Conservation (phyloP, 2,329 filamentous ascomycete genomes). For the Penicillium decumbens region DNA sequence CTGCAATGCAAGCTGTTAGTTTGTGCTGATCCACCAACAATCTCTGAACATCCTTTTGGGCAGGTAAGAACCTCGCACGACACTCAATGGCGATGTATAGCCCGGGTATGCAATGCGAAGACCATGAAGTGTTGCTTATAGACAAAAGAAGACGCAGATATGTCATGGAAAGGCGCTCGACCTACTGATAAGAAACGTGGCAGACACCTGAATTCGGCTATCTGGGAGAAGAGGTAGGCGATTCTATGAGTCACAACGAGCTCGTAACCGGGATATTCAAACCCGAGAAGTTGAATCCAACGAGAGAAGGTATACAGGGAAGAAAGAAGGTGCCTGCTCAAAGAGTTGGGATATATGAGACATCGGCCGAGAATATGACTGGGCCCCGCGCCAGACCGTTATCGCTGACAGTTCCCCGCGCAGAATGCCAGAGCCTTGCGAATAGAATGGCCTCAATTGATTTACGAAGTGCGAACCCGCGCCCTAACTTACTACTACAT, state of each 20-base stretch:
- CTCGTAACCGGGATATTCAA: neutral
- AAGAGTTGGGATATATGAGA: constrained; percentile 6
- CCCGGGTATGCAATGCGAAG: neutral
- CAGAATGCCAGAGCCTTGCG: constrained; percentile 5
- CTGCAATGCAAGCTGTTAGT: neutral
- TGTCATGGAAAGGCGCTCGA: constrained; percentile 4
- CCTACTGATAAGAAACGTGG: constrained; percentile 13
- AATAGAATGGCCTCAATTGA: neutral
- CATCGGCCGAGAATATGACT: constrained; percentile 12
- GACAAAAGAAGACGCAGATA: neutral
- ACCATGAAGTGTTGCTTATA: neutral
- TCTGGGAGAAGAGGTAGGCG: neutral
- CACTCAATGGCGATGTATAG: neutral
- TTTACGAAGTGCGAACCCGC: neutral
- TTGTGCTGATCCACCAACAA: neutral
- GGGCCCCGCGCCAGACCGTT: constrained; percentile 7
- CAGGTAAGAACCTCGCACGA: neutral
- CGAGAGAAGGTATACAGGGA: neutral
- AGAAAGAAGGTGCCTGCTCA: neutral
- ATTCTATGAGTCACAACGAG: neutral
- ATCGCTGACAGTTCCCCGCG: constrained; percentile 18
- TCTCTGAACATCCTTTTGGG: neutral
- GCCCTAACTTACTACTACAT: neutral
- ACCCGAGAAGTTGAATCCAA: neutral
- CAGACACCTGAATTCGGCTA: neutral